Percentiles rank a stretch among this genome's conserved stretches.
Conservation (phyloP, 345 rosid species). For the Toxicodendron radicans region DNA sequence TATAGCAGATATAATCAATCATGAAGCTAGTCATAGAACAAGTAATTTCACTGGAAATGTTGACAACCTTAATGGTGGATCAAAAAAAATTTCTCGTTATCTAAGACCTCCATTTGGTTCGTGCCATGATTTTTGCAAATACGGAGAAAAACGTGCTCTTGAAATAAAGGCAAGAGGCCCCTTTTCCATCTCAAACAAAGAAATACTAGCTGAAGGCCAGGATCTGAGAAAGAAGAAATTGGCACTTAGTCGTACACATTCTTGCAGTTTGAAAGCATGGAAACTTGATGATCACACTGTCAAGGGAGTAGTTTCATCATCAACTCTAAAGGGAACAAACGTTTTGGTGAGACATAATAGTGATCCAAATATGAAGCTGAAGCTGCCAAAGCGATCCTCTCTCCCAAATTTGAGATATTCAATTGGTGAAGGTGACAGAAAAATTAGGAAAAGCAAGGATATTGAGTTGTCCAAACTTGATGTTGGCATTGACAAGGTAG, state of each 20-base stretch:
- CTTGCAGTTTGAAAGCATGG: slow-evolving; percentile 19
- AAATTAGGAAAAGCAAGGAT: slow-evolving; percentile 13
- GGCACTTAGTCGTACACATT: slow-evolving; percentile 13
- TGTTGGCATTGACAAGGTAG: slow-evolving; percentile 15
- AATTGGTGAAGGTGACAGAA: slow-evolving; percentile 16
- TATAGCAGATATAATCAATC: slow-evolving; percentile 16
- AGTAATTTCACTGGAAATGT: slow-evolving; percentile 50
- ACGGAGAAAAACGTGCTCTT: slow-evolving; percentile 38
- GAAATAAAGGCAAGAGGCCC: slow-evolving; percentile 39
- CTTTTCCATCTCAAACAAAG: neutral
- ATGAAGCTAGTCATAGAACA: slow-evolving; percentile 32
- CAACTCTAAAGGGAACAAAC: neutral
- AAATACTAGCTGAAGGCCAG: slow-evolving; percentile 13
- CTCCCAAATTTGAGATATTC: slow-evolving; percentile 16
- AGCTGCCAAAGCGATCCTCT: slow-evolving; percentile 10
- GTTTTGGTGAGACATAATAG: neutral
- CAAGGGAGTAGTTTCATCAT: slow-evolving; percentile 23
- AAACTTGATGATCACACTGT: slow-evolving; percentile 14
- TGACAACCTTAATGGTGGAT: slow-evolving; percentile 27
- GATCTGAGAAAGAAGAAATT: slow-evolving; percentile 23
- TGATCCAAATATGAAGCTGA: slow-evolving; percentile 13
- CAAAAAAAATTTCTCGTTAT: slow-evolving; percentile 51
- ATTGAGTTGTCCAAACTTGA: neutral
- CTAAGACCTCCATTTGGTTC: slow-evolving; percentile 59
- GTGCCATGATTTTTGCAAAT: slow-evolving; percentile 85